Base-by-base conservation (phyloP, 331 rosid species). In the Malus hybrid region DNA sequence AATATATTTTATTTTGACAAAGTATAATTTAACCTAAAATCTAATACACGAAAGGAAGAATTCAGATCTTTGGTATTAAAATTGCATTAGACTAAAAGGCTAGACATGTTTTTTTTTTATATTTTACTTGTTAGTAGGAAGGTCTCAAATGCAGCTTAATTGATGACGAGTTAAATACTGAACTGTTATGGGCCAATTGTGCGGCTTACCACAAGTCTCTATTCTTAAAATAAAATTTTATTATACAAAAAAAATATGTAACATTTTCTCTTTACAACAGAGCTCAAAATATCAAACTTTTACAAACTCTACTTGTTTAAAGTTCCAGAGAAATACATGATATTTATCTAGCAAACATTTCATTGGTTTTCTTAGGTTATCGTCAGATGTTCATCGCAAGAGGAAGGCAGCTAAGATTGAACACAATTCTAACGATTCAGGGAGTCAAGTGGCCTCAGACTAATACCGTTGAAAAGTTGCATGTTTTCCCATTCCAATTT, bases 391-490 rank as follows among this genome's bases (percentile, higher is more conserved):
- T 78, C 66, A 44, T 70, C 69, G 22, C 54, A 83, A 83, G 76
- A 81, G 86, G 72, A 87, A 84, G 76, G 67, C 78, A 32, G 44
- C 75, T 31, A 82, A 81, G 76, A 62, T 72, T 1, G 79, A 79
- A 62, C 71, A 62, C 5, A 62, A 73, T 69, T 77, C 83, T 68
- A 78, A 82, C 18, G 81, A 80, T 33, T 89, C 83, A 10, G 88
- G 85, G 31, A 87, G 87, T 87, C 88, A 84, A 82, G 83, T 86
- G 78, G 88, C 81, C 55, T 87, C 85, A 48, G 79, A 78, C 32
- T 85, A 80, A 83, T 28, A 59, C 11, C 60, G 66, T 82, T 71
- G 75, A 60, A 36, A 20, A 65, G 11, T 70, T 50, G 24, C 24
- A 24, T 24, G 42, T 33, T 42, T 22, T 75, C 24, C 20, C 33